These are phyloP conservation scores for Fusarium nodosum DNA, from an alignment of 2,329 filamentous ascomycete species.

Conservation along the genomic window DNA sequence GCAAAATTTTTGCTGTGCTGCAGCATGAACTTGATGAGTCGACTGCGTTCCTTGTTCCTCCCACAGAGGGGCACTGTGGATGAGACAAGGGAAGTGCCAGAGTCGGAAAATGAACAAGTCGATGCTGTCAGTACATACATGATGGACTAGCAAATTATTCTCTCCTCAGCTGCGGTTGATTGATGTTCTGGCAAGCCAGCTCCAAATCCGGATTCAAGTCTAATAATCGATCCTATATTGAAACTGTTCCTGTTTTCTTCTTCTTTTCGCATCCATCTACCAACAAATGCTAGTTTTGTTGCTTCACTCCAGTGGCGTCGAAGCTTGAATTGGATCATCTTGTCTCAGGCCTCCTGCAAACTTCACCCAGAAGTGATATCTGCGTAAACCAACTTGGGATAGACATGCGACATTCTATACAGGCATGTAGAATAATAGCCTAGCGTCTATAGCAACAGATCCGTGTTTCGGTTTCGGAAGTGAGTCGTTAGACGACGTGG, in stretches of 20 bases:
- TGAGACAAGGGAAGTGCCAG: constrained; percentile 29
- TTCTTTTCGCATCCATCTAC: neutral
- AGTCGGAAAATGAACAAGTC: constrained; percentile 13
- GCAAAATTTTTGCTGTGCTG: constrained; percentile 20
- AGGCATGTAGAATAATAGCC: constrained; percentile 12
- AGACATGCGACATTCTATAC: constrained; percentile 5
- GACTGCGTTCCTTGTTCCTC: constrained; percentile 7
- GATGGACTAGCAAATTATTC: constrained; percentile 6
- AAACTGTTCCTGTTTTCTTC: neutral
- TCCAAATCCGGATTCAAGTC: neutral
- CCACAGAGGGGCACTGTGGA: constrained; percentile 26
- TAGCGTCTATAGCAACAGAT: constrained; percentile 19
- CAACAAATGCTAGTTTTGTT: neutral
- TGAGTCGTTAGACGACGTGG: constrained; percentile 43
- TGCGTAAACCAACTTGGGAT: constrained; percentile 5
- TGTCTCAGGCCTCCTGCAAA: constrained; percentile 15
- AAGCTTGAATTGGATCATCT: constrained; percentile 5
- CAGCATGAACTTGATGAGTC: constrained; percentile 21
- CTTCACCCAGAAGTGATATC: neutral
- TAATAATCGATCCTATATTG: neutral
- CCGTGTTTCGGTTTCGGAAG: constrained; percentile 37
- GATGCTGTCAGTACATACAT: neutral
- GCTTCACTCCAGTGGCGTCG: neutral
- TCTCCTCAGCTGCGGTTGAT: neutral
- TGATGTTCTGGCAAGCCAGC: neutral